These are phyloP conservation scores for Hemisphaericaspora subhashii DNA, from an alignment of 1,139 yeast species.

Conservation along the genomic window DNA sequence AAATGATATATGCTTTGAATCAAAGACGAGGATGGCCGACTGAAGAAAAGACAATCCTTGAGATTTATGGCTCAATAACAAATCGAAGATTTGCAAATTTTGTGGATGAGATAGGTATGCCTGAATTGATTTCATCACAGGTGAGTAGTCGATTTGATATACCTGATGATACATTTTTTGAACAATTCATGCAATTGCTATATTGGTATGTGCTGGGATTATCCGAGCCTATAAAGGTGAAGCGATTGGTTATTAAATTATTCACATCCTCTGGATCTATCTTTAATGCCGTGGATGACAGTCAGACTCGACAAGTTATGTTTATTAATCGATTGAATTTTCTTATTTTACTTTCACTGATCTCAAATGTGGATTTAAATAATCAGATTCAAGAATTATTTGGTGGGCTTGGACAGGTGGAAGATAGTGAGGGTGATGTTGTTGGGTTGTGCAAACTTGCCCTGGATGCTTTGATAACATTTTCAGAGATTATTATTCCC, in stretches of 20 bases:
- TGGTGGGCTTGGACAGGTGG: slow-evolving; percentile 21
- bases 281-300: slow-evolving; percentile 28
- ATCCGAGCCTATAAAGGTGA: slow-evolving; percentile 26
- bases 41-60: slow-evolving; percentile 34
- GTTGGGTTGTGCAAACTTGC: slow-evolving; percentile 26
- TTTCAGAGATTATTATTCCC: slow-evolving; percentile 19
- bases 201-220: slow-evolving; percentile 35
- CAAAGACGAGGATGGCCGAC: slow-evolving; percentile 36
- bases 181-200: slow-evolving; percentile 36
- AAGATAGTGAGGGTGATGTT: slow-evolving; percentile 32
- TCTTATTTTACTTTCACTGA: slow-evolving; percentile 32
- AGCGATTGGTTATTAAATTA: slow-evolving; percentile 37
- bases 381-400: slow-evolving; percentile 31
- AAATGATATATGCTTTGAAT: slow-evolving; percentile 28
- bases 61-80: slow-evolving; percentile 32
- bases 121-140: slow-evolving; percentile 26
- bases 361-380: slow-evolving; percentile 36
- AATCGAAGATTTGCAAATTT: slow-evolving; percentile 39
- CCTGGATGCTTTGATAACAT: slow-evolving; percentile 21
- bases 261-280: slow-evolving; percentile 39
- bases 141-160: slow-evolving; percentile 32
- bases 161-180: slow-evolving; percentile 37
- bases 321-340: slow-evolving; percentile 42
- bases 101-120: slow-evolving; percentile 30
- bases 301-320: slow-evolving; percentile 28